Evolutionary conservation across 139 green algal genomes (phyloP), one percentile per base, ranked within the genome.

Genomic region (Pleodorina starrii): DNA sequence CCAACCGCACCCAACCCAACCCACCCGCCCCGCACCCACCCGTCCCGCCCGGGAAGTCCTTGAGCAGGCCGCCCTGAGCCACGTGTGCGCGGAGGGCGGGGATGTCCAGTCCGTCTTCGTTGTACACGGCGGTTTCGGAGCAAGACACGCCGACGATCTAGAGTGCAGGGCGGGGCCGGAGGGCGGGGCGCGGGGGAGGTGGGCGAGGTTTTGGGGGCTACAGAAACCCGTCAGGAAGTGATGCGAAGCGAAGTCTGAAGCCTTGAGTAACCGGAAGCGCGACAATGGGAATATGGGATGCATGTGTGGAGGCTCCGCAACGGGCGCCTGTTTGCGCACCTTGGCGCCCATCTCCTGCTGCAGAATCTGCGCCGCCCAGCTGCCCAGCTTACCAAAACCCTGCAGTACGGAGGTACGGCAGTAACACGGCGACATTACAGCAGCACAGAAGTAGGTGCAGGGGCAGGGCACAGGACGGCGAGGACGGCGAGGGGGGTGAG

Each of bases 371-470:
- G 94, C 92, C 29, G 93, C 89, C 93, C 92, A 96, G 17, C 88
- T 48, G 38, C 93, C 94, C 73, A 98, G 94, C 81, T 98, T 99
- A 83, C 97, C 97, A 94, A 98, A 99, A 21, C 97, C 97, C 96
- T 98, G 93, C 72, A 25, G n/a, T n/a, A n/a, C n/a, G n/a, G n/a
- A n/a, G n/a, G n/a, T n/a, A n/a, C n/a, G n/a, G n/a, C n/a, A n/a
- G n/a, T n/a, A n/a, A n/a, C n/a, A n/a, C n/a, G n/a, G n/a, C n/a
- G n/a, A n/a, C n/a, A n/a, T n/a, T n/a, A n/a, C n/a, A n/a, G n/a
- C n/a, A n/a, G n/a, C n/a, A n/a, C n/a, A n/a, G n/a, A n/a, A n/a
- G n/a, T n/a, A n/a, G n/a, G n/a, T n/a, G n/a, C n/a, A n/a, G n/a
- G n/a, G n/a, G n/a, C n/a, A n/a, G n/a, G n/a, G n/a, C n/a, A n/a